Evolutionary conservation across 352 stramenopile genomes (phyloP).

Genomic region (Globisporangium radiosum): DNA sequence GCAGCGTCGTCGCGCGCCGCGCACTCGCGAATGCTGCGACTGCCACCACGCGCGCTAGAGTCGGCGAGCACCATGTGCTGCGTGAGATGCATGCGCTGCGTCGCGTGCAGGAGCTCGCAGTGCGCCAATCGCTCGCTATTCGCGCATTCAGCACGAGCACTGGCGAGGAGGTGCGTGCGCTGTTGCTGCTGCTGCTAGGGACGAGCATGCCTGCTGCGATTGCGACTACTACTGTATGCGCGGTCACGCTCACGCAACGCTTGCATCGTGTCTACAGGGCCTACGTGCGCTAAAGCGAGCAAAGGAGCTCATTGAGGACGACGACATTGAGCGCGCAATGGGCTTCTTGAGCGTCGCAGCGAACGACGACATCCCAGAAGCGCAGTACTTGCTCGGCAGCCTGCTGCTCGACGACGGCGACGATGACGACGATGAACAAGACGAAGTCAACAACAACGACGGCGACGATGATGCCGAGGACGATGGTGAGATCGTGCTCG

Average conservation of each 20-base stretch:
- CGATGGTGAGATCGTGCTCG: conserved; percentile 26
- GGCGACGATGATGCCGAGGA: conserved; percentile 16
- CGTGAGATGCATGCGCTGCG: background rate
- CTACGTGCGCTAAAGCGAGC: conserved; percentile 49
- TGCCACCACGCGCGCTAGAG: background rate
- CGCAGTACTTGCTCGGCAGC: conserved; percentile 66
- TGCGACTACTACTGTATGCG: background rate
- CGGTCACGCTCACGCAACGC: no score
- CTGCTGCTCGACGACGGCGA: conserved; percentile 51
- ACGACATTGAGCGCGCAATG: conserved; percentile 56
- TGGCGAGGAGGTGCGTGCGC: conserved; percentile 24
- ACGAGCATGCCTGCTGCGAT: no score
- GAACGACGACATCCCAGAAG: conserved; percentile 55
- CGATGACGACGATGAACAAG: conserved; percentile 15
- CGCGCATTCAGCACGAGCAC: conserved; percentile 21
- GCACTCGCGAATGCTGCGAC: background rate
- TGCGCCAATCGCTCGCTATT: conserved; percentile 1
- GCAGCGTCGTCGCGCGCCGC: background rate
- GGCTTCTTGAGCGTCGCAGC: conserved; percentile 51
- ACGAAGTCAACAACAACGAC: conserved; percentile 12
- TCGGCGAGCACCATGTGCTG: background rate
- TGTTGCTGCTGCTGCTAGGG: background rate
- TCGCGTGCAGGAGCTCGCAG: background rate
- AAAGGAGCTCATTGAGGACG: conserved; percentile 44
- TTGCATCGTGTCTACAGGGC: conserved; percentile 13